phyloP scores from a whole-genome alignment of 305 asterid genomes.

The Withania somnifera region DNA sequence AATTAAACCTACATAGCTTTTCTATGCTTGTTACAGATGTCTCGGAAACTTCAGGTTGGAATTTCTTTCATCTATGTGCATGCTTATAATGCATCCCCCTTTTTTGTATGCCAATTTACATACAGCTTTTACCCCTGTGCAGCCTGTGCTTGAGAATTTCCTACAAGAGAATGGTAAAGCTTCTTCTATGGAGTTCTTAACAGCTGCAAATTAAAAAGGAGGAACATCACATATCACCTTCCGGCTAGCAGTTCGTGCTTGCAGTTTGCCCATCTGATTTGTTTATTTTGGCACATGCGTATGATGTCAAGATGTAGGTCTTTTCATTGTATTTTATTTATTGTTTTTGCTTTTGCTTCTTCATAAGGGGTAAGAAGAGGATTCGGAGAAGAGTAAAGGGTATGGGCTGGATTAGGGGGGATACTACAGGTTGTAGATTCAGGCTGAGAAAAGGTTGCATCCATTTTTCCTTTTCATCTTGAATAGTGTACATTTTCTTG shows the following conservation, averaged over 20 bases:
- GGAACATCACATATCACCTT: background rate
- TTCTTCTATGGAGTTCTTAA: constrained; percentile 33
- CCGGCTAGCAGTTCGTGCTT: background rate
- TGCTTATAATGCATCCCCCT: background rate
- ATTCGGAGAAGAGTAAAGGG: background rate
- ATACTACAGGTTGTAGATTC: background rate
- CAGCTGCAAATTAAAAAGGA: constrained; percentile 26
- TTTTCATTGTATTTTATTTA: background rate
- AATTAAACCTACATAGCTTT: background rate
- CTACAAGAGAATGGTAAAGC: constrained; percentile 41
- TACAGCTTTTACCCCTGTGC: constrained; percentile 16
- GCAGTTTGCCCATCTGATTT: background rate
- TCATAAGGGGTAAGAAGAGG: background rate
- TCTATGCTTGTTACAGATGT: background rate
- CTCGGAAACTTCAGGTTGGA: background rate
- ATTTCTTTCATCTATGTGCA: background rate
- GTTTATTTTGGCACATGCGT: background rate
- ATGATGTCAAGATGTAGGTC: background rate
- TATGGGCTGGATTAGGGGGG: background rate
- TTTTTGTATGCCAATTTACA: background rate
- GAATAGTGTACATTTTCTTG: background rate
- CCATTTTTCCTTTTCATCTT: constrained; percentile 23
- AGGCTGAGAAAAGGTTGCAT: constrained; percentile 20
- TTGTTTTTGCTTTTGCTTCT: background rate
- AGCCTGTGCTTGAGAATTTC: constrained; percentile 37